Evolutionary conservation across 106 monocot species (phyloP).

Genomic region (Dioscorea zingiberensis): DNA sequence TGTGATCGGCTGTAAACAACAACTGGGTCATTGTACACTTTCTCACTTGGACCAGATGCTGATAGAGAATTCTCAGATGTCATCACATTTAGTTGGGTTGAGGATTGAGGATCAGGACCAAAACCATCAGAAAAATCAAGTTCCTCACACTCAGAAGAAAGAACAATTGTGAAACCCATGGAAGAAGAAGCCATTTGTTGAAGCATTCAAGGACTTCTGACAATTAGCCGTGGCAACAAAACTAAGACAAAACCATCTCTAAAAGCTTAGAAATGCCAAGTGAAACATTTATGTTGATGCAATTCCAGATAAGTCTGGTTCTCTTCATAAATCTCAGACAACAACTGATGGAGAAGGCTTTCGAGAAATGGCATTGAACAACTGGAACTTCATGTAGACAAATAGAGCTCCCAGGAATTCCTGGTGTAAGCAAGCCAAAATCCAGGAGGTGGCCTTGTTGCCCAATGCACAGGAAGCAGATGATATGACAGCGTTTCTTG

Average conservation of each 20-base stretch:
- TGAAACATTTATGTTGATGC: neutral
- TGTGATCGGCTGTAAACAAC: constrained; percentile 73
- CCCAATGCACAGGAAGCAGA: constrained; percentile 89
- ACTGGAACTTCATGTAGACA: constrained; percentile 62
- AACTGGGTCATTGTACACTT: constrained; percentile 54
- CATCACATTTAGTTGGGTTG: constrained; percentile 25
- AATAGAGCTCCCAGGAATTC: constrained; percentile 58
- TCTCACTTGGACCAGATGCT: constrained; percentile 23
- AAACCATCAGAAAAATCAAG: constrained; percentile 96
- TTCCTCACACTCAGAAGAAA: constrained; percentile 52
- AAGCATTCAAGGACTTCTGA: constrained; percentile 31
- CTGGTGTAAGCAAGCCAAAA: constrained; percentile 46
- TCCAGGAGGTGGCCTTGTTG: constrained; percentile 59
- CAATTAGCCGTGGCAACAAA: constrained; percentile 18
- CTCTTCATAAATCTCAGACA: constrained; percentile 37
- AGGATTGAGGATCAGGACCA: constrained; percentile 56
- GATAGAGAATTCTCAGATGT: constrained; percentile 18
- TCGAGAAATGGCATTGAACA: constrained; percentile 87
- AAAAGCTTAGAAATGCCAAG: constrained; percentile 8
- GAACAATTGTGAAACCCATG: constrained; percentile 53
- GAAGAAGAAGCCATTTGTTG: constrained; percentile 42
- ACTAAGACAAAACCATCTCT: constrained; percentile 73
- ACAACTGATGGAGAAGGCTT: constrained; percentile 49
- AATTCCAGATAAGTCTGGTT: constrained; percentile 22
- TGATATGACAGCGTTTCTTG: constrained; percentile 59